Conservation (phyloP, 306 rosid genomes). For the Macrotyloma uniflorum region DNA sequence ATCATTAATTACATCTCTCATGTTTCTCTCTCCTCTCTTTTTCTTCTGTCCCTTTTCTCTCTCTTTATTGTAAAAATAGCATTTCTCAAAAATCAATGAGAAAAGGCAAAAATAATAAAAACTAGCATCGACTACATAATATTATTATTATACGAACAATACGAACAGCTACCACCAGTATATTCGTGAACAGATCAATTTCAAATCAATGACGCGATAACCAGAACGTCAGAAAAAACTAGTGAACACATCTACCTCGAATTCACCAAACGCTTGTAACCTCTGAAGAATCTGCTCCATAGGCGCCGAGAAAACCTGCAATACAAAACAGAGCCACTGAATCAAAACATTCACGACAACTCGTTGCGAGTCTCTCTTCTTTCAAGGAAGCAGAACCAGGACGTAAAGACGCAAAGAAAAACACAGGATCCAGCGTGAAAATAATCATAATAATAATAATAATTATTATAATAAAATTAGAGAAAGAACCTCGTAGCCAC, state of each 20-base stretch:
- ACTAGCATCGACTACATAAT: not conserved
- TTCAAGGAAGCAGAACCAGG: constrained; percentile 1
- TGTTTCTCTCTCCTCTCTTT: not conserved
- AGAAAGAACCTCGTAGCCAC: constrained; percentile 77
- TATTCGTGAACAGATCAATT: constrained; percentile 29
- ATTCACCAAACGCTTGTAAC: constrained; percentile 87
- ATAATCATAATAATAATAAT: no score
- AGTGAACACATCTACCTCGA: constrained; percentile 51
- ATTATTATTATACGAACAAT: not conserved
- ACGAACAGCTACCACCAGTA: not conserved
- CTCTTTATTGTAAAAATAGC: not conserved
- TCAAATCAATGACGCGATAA: constrained; percentile 21
- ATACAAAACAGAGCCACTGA: constrained; percentile 43
- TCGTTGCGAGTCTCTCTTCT: constrained; percentile 33
- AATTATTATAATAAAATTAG: not conserved
- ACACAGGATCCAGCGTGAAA: constrained; percentile 38
- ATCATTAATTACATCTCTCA: not conserved
- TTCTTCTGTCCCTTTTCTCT: not conserved
- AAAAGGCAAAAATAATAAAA: not conserved
- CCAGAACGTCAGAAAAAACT: not conserved
- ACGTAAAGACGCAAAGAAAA: constrained; percentile 28
- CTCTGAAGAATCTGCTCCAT: constrained; percentile 90
- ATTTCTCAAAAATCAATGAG: not conserved
- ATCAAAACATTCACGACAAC: constrained; percentile 28
- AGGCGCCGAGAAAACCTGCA: constrained; percentile 84